Percentiles rank a stretch among this genome's conserved stretches.
Conservation (phyloP, 2,329 filamentous ascomycete species). For the Colletotrichum sp. region DNA sequence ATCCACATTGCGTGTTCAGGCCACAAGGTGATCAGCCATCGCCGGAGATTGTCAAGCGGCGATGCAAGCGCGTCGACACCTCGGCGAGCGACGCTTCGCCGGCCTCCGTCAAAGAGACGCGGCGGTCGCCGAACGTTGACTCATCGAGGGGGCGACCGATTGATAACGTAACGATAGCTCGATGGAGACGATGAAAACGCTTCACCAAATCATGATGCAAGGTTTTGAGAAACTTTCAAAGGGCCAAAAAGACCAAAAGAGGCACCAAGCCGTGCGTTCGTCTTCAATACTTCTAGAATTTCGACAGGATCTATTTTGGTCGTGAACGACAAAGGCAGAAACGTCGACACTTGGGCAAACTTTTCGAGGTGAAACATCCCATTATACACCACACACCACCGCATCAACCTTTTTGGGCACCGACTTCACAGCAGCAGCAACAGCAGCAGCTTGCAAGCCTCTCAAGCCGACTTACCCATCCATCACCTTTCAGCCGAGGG, state of each 20-base stretch:
- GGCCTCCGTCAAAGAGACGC: background rate
- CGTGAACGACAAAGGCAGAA: constrained; percentile 12
- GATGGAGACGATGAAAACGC: background rate
- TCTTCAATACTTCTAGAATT: constrained; percentile 17
- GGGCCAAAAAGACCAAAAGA: background rate
- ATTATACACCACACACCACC: background rate
- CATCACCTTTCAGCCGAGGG: background rate
- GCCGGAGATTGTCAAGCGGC: background rate
- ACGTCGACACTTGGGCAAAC: constrained; percentile 4
- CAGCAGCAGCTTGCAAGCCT: background rate
- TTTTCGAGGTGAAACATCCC: constrained; percentile 13
- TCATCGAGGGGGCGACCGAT: background rate
- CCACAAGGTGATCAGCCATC: background rate
- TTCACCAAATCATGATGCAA: background rate
- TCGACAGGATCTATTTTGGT: constrained; percentile 7
- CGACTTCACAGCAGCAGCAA: background rate
- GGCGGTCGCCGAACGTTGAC: constrained; percentile 10
- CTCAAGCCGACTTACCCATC: background rate
- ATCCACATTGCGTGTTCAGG: background rate
- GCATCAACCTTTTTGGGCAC: background rate
- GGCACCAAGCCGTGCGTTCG: constrained; percentile 11
- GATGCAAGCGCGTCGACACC: background rate
- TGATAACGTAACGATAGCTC: constrained; percentile 13
- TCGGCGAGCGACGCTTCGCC: constrained; percentile 1
- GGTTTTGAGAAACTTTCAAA: background rate